Evolutionary conservation across 495 filamentous ascomycete genomes (phyloP), one percentile per base, ranked within the genome.

Genomic region (Daldinia bambusicola): DNA sequence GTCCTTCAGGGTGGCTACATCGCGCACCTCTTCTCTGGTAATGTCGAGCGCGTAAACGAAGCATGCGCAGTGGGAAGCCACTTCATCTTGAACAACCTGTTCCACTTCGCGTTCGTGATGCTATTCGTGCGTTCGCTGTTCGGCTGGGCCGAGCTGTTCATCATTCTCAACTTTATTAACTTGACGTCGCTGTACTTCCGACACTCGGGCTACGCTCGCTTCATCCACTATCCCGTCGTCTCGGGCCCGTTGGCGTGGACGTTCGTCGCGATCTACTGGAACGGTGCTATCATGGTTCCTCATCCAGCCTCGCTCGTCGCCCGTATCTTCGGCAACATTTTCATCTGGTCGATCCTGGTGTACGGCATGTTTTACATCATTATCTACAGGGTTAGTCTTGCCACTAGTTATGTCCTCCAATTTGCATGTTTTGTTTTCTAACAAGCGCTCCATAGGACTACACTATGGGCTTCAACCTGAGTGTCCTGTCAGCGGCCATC

Each of bases 61-160:
- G 91, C 94, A 32, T 91, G 89, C 67, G 86, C 90, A 50, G 89
- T 95, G 12, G 93, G 91, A 65, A 85, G 87, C 66, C 92, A 97
- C 81, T 97, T 94, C 79, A 94, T 95, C 76, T 64, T 92, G 72
- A 90, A 90, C 84, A 97, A 96, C 81, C 78, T 97, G 12, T 86
- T 97, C 55, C 83, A 91, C 72, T 89, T 93, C 56, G 86, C 82
- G 55, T 96, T 92, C 81, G 86, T 96, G 40, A 87, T 94, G 81
- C 88, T 97, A 61, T 96, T 94, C 86, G 89, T 90, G 26, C 89
- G 90, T 67, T 86, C 83, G 52, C 83, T 90, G 78, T 94, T 94
- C 80, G 67, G 82, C 71, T 89, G 86, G 86, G 86, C 91, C 20
- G 91, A 95, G 82, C 45, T 94, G 52, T 82, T 96, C 70, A 78